Evolutionary conservation across 768 basidiomycete genomes (phyloP), one percentile per base, ranked within the genome.

Genomic region (Sistotremastrum suecicum): DNA sequence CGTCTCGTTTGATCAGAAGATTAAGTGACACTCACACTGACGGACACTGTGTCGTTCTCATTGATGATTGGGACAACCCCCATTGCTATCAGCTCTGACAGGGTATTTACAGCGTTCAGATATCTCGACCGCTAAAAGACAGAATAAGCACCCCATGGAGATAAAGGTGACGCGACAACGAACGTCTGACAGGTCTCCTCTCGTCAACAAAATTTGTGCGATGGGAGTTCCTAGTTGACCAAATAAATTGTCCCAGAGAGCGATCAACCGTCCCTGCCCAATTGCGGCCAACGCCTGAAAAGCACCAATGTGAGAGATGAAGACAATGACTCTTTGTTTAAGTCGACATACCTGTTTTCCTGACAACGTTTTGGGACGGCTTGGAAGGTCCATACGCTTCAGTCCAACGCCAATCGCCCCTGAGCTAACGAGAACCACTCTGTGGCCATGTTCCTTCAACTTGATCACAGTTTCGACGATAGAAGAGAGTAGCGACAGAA

Each of bases 51-150:
- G 60, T 99, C 95, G 55, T 99, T 99, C 63, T 99, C 95, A 62
- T 99, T 99, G 45, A 99, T 91, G 51, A 99, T 97, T 3, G 95
- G 95, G 1, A 99, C 79, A 0, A 98, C 88, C 10, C 92, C 94
- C 82, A 97, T 85, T 3, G 76, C 76, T 30, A 99, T 65, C 7
- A 99, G 69, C 55, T 97, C 90, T 34, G 82, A 81, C 61, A 99
- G 75, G 0, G 95, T 98, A 55, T 95, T 97, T 47, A 90, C 87
- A 0, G 94, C 95, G 59, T 99, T 99, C 47, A 97, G 64, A 59
- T 98, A 99, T 50, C 95, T 74, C 7, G 91, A 94, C 37, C 92
- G 72, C 94, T 97, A 57, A 42, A 43, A 48, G 38, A 44, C 41
- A 35, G 50, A 42, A 51, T 47, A 34, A 52, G 45, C 34, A 34